These are phyloP conservation scores for Sanguinoderma infundibulare DNA, from an alignment of 1,284 basidiomycete species.

Conservation along the genomic window DNA sequence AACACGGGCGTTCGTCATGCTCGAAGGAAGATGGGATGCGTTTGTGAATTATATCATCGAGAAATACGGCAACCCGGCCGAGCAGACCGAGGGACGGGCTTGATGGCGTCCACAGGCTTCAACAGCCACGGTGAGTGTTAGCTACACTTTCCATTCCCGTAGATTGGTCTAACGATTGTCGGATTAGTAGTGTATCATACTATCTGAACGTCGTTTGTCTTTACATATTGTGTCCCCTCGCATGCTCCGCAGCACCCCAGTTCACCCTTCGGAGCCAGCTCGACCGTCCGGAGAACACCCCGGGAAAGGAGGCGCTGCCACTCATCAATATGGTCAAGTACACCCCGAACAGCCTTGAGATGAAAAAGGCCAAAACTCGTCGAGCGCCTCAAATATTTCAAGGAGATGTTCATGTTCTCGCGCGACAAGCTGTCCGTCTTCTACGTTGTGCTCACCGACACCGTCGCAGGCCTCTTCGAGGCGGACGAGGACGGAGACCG, in stretches of 20 bases:
- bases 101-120: background rate
- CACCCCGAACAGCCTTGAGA: conserved; percentile 62
- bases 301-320: conserved; percentile 32
- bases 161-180: background rate
- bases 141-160: background rate
- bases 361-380: conserved; percentile 58
- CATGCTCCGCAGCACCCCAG: conserved; percentile 53
- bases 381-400: conserved; percentile 60
- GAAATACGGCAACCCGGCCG: background rate
- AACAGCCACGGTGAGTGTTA: background rate
- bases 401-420: conserved; percentile 66
- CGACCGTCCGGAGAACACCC: conserved; percentile 37
- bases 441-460: conserved; percentile 57
- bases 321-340: conserved; percentile 59
- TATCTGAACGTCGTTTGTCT: too few relatives aligned
- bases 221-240: too few relatives aligned
- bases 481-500: conserved; percentile 38
- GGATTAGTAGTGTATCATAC: background rate
- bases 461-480: conserved; percentile 35
- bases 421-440: conserved; percentile 67
- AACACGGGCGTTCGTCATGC: conserved; percentile 43
- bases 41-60: conserved; percentile 45
- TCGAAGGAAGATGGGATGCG: conserved; percentile 57
- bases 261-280: conserved; percentile 57
- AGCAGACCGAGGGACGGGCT: background rate